Conservation (phyloP, 495 filamentous ascomycete genomes). For the Clavariopsis aquatica region DNA sequence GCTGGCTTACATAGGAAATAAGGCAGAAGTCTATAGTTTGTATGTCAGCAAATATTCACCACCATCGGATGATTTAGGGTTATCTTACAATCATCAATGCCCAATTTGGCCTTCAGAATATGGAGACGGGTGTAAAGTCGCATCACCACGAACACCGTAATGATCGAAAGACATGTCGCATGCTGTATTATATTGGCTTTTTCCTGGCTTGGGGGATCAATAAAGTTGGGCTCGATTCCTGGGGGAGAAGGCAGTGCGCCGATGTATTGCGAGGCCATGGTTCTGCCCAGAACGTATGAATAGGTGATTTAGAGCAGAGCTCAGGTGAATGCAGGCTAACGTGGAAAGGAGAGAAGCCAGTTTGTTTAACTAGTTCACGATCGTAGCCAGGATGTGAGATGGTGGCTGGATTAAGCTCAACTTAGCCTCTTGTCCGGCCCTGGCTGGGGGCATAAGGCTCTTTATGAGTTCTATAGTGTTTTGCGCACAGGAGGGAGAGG, state of each 20-base stretch:
- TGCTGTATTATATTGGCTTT: background rate
- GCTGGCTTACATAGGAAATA: constrained; percentile 9
- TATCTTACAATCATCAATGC: constrained; percentile 8
- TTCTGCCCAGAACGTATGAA: too few species aligned
- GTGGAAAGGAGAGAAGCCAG: too few species aligned
- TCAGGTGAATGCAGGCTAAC: too few species aligned
- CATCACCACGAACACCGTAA: background rate
- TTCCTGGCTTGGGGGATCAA: background rate
- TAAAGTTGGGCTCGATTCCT: constrained; percentile 9
- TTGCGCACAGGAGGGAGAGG: too few species aligned
- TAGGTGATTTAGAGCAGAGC: too few species aligned
- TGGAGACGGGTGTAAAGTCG: background rate
- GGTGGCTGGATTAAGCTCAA: too few species aligned
- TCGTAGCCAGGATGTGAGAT: too few species aligned
- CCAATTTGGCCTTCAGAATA: constrained; percentile 2
- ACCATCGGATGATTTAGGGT: too few species aligned
- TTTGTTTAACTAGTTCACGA: too few species aligned
- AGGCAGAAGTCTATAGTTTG: background rate
- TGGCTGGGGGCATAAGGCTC: too few species aligned
- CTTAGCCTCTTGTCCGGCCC: too few species aligned
- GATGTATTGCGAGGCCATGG: background rate
- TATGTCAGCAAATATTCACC: background rate
- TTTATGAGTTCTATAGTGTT: too few species aligned
- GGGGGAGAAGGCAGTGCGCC: constrained; percentile 6
- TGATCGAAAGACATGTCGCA: constrained; percentile 1